phyloP scores from a whole-genome alignment of 75 land plant species.

The Cryptomeria japonica region DNA sequence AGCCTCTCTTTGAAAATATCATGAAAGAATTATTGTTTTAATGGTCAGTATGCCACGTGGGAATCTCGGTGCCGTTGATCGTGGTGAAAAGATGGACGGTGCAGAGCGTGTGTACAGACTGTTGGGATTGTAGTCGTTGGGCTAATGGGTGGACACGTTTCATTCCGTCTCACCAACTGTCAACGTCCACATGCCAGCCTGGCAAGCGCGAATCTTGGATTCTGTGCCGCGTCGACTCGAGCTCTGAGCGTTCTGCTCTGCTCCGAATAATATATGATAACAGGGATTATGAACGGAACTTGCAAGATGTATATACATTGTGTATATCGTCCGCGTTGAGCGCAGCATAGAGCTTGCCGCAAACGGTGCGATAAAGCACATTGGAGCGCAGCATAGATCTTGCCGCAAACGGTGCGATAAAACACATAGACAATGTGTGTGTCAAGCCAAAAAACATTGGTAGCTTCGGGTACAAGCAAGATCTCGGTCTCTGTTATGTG shows the following conservation, averaged over 20 bases:
- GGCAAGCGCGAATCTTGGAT: neutral
- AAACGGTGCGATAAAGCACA: neutral
- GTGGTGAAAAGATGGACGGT: neutral
- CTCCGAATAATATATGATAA: no score
- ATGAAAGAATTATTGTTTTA: neutral
- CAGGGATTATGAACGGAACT: neutral
- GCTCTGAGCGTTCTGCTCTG: neutral
- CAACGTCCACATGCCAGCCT: neutral
- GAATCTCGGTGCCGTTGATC: neutral
- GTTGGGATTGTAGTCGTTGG: neutral
- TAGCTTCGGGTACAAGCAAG: neutral
- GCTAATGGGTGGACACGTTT: neutral
- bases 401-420: neutral
- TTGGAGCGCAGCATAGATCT: neutral
- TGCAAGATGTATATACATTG: neutral
- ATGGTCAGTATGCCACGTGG: neutral
- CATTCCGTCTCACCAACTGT: neutral
- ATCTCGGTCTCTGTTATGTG: neutral
- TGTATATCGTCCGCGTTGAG: neutral
- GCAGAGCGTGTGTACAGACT: neutral
- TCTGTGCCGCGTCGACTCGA: neutral
- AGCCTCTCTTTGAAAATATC: neutral
- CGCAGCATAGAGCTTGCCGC: neutral
- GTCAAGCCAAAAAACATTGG: neutral
- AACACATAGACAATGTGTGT: neutral